Conservation (phyloP, 495 filamentous ascomycete genomes). For the Bathelium albidoporum region DNA sequence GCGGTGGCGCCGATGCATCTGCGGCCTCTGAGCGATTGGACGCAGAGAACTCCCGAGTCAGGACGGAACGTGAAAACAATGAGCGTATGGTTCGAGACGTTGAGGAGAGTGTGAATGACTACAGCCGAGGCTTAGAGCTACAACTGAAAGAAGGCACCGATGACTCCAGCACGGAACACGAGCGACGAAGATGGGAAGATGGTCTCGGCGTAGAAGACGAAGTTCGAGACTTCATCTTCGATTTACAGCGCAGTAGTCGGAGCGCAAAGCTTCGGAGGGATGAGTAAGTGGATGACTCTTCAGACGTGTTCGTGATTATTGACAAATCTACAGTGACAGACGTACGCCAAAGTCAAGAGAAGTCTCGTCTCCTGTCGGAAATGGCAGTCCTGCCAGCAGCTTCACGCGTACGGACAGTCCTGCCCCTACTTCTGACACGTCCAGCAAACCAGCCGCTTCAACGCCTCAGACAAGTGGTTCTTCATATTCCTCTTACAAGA, state of each 20-base stretch:
- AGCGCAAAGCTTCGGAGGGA: conserved; percentile 65
- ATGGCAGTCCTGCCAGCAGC: conserved; percentile 5
- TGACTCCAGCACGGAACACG: conserved; percentile 65
- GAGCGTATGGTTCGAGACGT: conserved; percentile 94
- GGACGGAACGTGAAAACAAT: conserved; percentile 81
- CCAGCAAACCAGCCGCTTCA: conserved; percentile 25
- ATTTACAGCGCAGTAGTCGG: conserved; percentile 75
- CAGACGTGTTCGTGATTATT: not conserved
- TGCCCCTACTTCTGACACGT: conserved; percentile 30
- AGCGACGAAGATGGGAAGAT: conserved; percentile 92
- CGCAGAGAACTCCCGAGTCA: conserved; percentile 70
- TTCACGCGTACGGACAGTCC: conserved; percentile 28
- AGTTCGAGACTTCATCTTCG: conserved; percentile 94
- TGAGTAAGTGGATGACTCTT: conserved; percentile 40
- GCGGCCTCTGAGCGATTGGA: conserved; percentile 71
- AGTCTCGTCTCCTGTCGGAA: not conserved
- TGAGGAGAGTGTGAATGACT: conserved; percentile 92
- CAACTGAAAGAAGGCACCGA: conserved; percentile 75
- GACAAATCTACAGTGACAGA: not conserved
- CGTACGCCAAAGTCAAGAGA: not conserved
- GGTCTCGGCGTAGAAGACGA: conserved; percentile 92
- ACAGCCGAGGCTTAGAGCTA: conserved; percentile 70
- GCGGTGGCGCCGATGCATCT: conserved; percentile 51
- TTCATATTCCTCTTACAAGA: conserved; percentile 72
- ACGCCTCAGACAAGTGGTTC: conserved; percentile 37